These are phyloP conservation scores for Podaxis carcinomalis DNA, from an alignment of 768 basidiomycete species.

Conservation along the genomic window DNA sequence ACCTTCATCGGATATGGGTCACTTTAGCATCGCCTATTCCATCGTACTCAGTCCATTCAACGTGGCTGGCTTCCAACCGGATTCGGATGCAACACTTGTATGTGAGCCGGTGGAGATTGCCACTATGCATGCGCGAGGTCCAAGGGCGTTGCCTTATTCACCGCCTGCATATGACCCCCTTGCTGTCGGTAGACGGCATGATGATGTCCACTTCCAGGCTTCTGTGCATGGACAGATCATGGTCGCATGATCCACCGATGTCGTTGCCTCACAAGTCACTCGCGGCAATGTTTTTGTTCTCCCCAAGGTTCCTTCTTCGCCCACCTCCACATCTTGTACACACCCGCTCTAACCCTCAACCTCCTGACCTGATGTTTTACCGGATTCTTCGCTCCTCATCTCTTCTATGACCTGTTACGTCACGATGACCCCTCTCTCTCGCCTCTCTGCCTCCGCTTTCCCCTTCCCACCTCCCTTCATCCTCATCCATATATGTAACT, in stretches of 20 bases:
- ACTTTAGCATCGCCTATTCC: conserved; percentile 48
- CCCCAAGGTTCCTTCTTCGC: not conserved
- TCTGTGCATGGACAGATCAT: conserved; percentile 15
- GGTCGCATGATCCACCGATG: conserved; percentile 11
- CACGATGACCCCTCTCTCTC: not conserved
- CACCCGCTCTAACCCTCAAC: not conserved
- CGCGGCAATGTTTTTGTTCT: not conserved
- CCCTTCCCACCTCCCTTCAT: not conserved
- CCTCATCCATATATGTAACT: conserved; percentile 6
- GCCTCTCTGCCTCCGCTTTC: not conserved
- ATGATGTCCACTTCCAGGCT: conserved; percentile 23
- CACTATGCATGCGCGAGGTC: conserved; percentile 46
- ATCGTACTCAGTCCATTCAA: conserved; percentile 44
- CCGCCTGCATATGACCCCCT: conserved; percentile 44
- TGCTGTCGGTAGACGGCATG: conserved; percentile 19
- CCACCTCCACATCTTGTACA: too few relatives aligned
- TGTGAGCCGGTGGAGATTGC: conserved; percentile 50
- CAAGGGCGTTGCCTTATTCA: conserved; percentile 43
- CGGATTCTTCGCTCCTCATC: not conserved
- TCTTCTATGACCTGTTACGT: not conserved
- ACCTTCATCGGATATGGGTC: conserved; percentile 45
- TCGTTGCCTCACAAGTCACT: not conserved
- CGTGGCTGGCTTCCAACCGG: conserved; percentile 32
- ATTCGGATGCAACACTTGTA: conserved; percentile 30
- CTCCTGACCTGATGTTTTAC: not conserved